A percentile compares a stretch with the other conserved stretches of the same genome.
Evolutionary conservation across 2,329 filamentous ascomycete genomes (phyloP).

Genomic region (Fusarium acutatum): DNA sequence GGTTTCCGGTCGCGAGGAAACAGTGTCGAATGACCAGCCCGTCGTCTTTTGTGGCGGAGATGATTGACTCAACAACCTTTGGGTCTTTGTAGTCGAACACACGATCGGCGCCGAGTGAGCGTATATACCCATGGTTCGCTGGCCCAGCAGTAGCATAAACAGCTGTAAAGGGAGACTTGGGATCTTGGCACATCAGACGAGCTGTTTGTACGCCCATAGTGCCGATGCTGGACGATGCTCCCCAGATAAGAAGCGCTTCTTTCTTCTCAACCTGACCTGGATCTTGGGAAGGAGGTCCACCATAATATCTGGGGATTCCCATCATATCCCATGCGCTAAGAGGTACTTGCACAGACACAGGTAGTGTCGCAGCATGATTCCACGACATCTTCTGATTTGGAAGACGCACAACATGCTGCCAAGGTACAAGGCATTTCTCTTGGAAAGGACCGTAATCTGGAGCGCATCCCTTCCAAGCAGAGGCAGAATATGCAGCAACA

Average conservation of each 20-base stretch:
- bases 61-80: constrained; percentile 43
- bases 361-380: constrained; percentile 52
- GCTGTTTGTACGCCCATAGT: constrained; percentile 54
- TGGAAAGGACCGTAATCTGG: constrained; percentile 59
- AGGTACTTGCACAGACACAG: constrained; percentile 49
- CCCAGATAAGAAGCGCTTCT: constrained; percentile 53
- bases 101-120: constrained; percentile 47
- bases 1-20: constrained; percentile 52
- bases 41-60: constrained; percentile 48
- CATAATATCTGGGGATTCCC: constrained; percentile 42
- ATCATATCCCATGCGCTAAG: constrained; percentile 52
- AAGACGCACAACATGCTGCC: constrained; percentile 50
- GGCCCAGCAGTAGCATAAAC: constrained; percentile 53
- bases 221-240: constrained; percentile 55
- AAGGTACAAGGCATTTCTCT: constrained; percentile 52
- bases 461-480: constrained; percentile 52
- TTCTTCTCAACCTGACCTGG: constrained; percentile 20
- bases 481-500: constrained; percentile 50
- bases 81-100: constrained; percentile 53
- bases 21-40: constrained; percentile 50
- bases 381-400: constrained; percentile 47
- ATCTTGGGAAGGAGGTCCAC: background rate
- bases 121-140: constrained; percentile 47
- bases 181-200: constrained; percentile 47
- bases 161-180: constrained; percentile 44